These are phyloP conservation scores for Pichia sp. DNA, from an alignment of 1,139 yeast species.

Conservation along the genomic window DNA sequence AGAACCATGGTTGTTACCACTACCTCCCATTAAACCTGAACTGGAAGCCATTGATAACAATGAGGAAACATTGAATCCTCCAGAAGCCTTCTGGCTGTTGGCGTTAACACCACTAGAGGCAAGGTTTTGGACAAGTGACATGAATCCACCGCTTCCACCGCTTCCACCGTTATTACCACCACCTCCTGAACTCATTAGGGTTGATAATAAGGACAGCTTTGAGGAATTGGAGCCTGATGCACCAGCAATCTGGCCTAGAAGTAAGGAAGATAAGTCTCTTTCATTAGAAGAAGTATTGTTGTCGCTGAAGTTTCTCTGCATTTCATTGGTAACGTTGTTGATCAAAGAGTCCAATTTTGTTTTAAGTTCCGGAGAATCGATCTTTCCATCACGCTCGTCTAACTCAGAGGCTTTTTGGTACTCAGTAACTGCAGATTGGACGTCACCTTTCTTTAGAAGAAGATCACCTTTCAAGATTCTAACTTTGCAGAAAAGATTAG, in stretches of 20 bases:
- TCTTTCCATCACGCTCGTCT: slow-evolving; percentile 30
- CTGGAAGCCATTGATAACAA: slow-evolving; percentile 21
- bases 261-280: slow-evolving; percentile 27
- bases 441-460: slow-evolving; percentile 22
- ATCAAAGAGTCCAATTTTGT: slow-evolving; percentile 24
- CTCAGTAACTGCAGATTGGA: slow-evolving; percentile 25
- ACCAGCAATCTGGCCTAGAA: slow-evolving; percentile 26
- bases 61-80: slow-evolving; percentile 28
- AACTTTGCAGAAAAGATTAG: slow-evolving; percentile 25
- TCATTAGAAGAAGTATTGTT: slow-evolving; percentile 24
- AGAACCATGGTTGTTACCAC: background rate
- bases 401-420: slow-evolving; percentile 28
- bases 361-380: slow-evolving; percentile 30
- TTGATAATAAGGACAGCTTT: slow-evolving; percentile 24
- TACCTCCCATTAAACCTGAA: slow-evolving; percentile 14
- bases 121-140: slow-evolving; percentile 24
- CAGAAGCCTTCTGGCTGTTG: slow-evolving; percentile 22
- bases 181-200: slow-evolving; percentile 21
- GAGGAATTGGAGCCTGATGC: slow-evolving; percentile 24
- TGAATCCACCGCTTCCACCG: slow-evolving; percentile 22
- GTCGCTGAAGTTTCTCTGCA: slow-evolving; percentile 23
- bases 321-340: slow-evolving; percentile 20
- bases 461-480: slow-evolving; percentile 29
- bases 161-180: slow-evolving; percentile 4
- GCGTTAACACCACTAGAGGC: slow-evolving; percentile 26